phyloP scores from a whole-genome alignment of 257 asterid species.

The Plantago elongata region DNA sequence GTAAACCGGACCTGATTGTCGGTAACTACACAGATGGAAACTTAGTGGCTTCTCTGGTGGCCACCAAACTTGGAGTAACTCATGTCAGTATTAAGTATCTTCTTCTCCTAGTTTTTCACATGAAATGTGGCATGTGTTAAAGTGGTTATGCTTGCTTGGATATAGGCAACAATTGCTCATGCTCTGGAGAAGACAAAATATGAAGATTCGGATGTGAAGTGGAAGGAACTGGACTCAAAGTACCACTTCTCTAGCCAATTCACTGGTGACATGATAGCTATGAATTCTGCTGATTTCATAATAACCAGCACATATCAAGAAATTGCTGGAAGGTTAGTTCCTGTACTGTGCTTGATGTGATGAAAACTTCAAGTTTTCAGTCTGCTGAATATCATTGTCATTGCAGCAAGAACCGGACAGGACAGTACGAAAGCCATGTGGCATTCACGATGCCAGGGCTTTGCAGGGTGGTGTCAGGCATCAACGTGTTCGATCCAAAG shows the following conservation, averaged over 20 bases:
- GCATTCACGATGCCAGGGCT: slow-evolving; percentile 89
- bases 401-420: slow-evolving; percentile 60
- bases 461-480: slow-evolving; percentile 68
- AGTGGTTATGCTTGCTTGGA: neutral
- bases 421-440: slow-evolving; percentile 84
- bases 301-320: slow-evolving; percentile 87
- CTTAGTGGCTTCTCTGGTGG: slow-evolving; percentile 72
- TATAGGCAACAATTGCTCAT: slow-evolving; percentile 87
- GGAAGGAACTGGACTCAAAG: slow-evolving; percentile 65
- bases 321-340: slow-evolving; percentile 81
- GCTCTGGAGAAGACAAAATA: slow-evolving; percentile 88
- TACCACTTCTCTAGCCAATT: slow-evolving; percentile 89
- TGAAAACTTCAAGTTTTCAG: neutral
- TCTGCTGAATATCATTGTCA: slow-evolving; percentile 20
- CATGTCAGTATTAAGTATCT: slow-evolving; percentile 36
- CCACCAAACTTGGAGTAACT: slow-evolving; percentile 73
- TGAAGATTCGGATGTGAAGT: slow-evolving; percentile 77
- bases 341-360: neutral
- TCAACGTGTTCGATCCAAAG: slow-evolving; percentile 73
- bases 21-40: slow-evolving; percentile 93
- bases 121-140: slow-evolving; percentile 4
- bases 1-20: slow-evolving; percentile 76
- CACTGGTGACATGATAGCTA: slow-evolving; percentile 72
- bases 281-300: slow-evolving; percentile 82
- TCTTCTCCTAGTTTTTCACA: neutral